Conservation (phyloP, 345 rosid genomes). For the Populus tremula region DNA sequence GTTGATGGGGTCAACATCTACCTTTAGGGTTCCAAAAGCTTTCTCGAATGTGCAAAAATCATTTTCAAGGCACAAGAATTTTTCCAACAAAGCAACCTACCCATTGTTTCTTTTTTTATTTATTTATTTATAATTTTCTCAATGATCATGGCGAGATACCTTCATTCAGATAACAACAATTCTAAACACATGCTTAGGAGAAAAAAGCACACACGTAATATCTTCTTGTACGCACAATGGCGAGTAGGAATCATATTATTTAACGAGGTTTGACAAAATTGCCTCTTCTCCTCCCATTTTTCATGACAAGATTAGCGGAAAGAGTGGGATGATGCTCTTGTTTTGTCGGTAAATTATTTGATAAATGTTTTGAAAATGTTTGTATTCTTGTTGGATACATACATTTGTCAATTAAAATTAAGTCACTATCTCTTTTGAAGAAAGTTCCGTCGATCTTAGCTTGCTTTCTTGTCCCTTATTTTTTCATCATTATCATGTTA, state of each 20-base stretch:
- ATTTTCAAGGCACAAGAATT: conserved; percentile 23
- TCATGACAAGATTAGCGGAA: conserved; percentile 16
- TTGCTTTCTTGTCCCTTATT: background rate
- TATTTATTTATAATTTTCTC: background rate
- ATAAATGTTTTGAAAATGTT: background rate
- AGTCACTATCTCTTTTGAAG: background rate
- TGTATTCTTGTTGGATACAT: background rate
- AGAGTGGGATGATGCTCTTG: background rate
- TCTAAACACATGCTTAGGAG: too few species aligned
- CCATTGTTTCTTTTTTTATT: background rate
- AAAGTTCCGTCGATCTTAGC: background rate
- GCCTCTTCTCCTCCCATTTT: background rate
- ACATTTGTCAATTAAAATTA: background rate
- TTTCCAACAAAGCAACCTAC: conserved; percentile 11
- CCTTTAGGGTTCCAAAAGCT: background rate
- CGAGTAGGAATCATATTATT: background rate
- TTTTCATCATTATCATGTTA: background rate
- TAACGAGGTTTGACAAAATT: conserved; percentile 6
- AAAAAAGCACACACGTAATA: too few species aligned
- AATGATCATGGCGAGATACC: background rate
- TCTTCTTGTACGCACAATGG: background rate
- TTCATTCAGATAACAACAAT: background rate
- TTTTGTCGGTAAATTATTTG: conserved; percentile 10
- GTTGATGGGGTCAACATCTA: conserved; percentile 11
- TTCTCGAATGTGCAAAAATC: conserved; percentile 20